A percentile compares a stretch with the other conserved stretches of the same genome.
Evolutionary conservation across 129 eudicot genomes (phyloP).

Genomic region (Ambrosia trifida): DNA sequence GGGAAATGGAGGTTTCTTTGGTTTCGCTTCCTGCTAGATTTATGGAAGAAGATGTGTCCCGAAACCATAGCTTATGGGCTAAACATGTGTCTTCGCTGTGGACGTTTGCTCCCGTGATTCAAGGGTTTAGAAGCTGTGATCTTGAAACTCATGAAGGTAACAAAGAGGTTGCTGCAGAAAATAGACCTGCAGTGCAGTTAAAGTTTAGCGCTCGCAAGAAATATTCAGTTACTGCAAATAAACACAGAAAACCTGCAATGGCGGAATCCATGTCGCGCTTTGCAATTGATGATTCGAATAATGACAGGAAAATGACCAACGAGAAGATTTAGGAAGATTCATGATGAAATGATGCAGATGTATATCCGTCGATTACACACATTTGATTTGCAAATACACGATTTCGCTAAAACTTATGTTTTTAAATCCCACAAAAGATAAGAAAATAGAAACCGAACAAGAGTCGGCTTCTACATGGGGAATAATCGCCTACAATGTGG

Average conservation of each 20-base stretch:
- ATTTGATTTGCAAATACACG: conserved; percentile 30
- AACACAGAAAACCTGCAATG: conserved; percentile 24
- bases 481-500: conserved; percentile 44
- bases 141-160: conserved; percentile 36
- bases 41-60: conserved; percentile 31
- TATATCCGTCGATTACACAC: conserved; percentile 30
- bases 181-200: conserved; percentile 45
- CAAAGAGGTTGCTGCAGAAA: conserved; percentile 28
- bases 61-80: conserved; percentile 29
- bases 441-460: conserved; percentile 14
- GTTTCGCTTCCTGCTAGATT: conserved; percentile 53
- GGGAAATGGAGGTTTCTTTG: conserved; percentile 57
- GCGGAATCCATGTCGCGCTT: conserved; percentile 34
- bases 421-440: neutral
- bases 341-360: too few species aligned
- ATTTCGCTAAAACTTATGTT: conserved; percentile 27
- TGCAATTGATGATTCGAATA: conserved; percentile 39
- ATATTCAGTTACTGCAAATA: conserved; percentile 23
- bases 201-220: conserved; percentile 47
- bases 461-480: conserved; percentile 31
- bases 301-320: too few species aligned
- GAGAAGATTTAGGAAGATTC: conserved; percentile 38
- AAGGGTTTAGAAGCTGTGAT: conserved; percentile 18
- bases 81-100: conserved; percentile 44
- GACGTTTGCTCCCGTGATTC: conserved; percentile 38